Conservation (phyloP, 2,329 filamentous ascomycete genomes). For the Pseudocercospora vitis region DNA sequence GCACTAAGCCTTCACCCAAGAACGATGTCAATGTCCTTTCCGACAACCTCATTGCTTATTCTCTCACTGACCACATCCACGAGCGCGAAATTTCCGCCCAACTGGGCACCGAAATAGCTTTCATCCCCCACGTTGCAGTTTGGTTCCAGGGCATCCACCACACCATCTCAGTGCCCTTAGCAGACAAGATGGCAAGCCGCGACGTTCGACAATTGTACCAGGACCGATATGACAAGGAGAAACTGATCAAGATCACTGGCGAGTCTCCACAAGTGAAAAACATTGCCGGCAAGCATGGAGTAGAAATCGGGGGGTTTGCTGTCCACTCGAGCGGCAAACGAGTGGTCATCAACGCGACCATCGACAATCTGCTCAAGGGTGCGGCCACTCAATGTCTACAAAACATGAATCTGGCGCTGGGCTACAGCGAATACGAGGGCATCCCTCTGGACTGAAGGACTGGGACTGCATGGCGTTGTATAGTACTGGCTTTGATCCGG, state of each 20-base stretch:
- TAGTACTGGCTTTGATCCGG: neutral
- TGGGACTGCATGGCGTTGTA: neutral
- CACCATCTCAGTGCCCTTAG: constrained; percentile 85
- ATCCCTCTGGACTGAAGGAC: constrained; percentile 62
- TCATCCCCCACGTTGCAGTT: constrained; percentile 90
- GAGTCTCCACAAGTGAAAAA: constrained; percentile 83
- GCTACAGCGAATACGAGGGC: constrained; percentile 84
- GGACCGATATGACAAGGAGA: constrained; percentile 92
- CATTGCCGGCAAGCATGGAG: constrained; percentile 80
- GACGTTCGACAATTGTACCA: constrained; percentile 95
- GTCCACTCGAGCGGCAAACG: constrained; percentile 86
- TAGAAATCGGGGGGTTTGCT: constrained; percentile 95
- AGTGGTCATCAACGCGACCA: constrained; percentile 90
- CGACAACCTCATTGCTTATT: constrained; percentile 89
- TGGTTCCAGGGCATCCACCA: constrained; percentile 97
- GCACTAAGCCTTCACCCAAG: constrained; percentile 90
- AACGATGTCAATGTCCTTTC: constrained; percentile 82
- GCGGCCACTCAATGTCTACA: constrained; percentile 91
- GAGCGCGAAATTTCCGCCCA: constrained; percentile 85
- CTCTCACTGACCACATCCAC: constrained; percentile 89
- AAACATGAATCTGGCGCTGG: constrained; percentile 92
- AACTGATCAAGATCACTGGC: constrained; percentile 87
- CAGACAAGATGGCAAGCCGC: constrained; percentile 80
- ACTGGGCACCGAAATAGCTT: constrained; percentile 72
- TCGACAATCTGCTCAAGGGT: constrained; percentile 92